A percentile compares a stretch with the other conserved stretches of the same genome.
phyloP scores from a whole-genome alignment of 2,329 filamentous ascomycete genomes.

The Akanthomyces muscarius region DNA sequence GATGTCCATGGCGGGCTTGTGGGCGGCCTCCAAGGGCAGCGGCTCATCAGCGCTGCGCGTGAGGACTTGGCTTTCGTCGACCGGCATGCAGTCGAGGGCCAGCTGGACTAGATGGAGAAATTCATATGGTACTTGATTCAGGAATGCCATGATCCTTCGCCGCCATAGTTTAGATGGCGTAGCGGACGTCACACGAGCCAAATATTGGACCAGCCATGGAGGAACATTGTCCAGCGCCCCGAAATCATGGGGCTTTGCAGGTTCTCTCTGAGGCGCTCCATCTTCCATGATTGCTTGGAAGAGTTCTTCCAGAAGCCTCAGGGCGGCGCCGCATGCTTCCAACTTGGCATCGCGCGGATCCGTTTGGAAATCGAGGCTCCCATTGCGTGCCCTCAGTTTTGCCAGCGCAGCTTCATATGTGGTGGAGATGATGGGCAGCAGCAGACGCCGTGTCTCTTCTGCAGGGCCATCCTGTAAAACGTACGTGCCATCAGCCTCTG shows the following conservation, averaged over 20 bases:
- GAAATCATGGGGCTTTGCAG: not conserved
- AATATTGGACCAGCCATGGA: slow-evolving; percentile 34
- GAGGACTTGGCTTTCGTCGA: not conserved
- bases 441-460: slow-evolving; percentile 15
- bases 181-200: slow-evolving; percentile 31
- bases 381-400: slow-evolving; percentile 8
- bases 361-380: slow-evolving; percentile 6
- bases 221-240: slow-evolving; percentile 26
- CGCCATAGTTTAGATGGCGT: slow-evolving; percentile 29
- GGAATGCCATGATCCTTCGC: slow-evolving; percentile 37
- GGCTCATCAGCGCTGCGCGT: not conserved
- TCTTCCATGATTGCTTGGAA: not conserved
- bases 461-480: slow-evolving; percentile 11
- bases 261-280: not conserved
- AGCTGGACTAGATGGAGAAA: slow-evolving; percentile 34
- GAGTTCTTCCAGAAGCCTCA: not conserved
- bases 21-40: slow-evolving; percentile 11
- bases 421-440: slow-evolving; percentile 11
- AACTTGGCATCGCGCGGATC: slow-evolving; percentile 4
- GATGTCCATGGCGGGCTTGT: slow-evolving; percentile 33
- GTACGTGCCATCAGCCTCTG: not conserved
- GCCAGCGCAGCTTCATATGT: slow-evolving; percentile 16
- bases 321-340: slow-evolving; percentile 1
- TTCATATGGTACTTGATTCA: slow-evolving; percentile 34
- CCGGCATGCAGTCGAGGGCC: slow-evolving; percentile 25